Evolutionary conservation across 257 asterid genomes (phyloP).

Genomic region (Fraxinus americana): DNA sequence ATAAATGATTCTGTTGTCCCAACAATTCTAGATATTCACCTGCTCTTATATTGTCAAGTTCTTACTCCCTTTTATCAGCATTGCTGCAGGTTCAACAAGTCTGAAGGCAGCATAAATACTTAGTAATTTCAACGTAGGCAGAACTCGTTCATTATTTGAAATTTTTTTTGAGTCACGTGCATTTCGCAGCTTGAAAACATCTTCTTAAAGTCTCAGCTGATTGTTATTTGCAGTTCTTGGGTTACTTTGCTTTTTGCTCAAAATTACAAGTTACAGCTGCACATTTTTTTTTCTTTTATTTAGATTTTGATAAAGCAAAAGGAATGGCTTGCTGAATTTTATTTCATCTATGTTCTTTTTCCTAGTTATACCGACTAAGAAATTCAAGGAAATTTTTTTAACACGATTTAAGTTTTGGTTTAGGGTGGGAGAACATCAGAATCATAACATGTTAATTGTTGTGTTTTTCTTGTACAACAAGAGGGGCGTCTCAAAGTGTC

Average conservation of each 20-base stretch:
- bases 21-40: constrained; percentile 1
- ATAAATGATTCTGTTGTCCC: constrained; percentile 9
- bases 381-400: not conserved
- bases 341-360: constrained; percentile 7
- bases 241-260: not conserved
- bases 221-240: not conserved
- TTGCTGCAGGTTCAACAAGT: constrained; percentile 6
- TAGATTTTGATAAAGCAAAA: constrained; percentile 8
- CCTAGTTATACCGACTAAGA: constrained; percentile 10
- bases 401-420: constrained; percentile 1
- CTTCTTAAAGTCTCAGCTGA: not conserved
- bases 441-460: not conserved
- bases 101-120: constrained; percentile 2
- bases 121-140: not conserved
- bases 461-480: not conserved
- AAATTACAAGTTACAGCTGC: not conserved
- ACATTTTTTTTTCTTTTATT: not conserved
- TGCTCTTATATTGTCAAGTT: constrained; percentile 12
- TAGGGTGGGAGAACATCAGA: not conserved
- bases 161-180: not conserved
- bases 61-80: not conserved
- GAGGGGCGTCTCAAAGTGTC: not conserved
- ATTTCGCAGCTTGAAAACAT: not conserved
- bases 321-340: not conserved
- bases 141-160: not conserved